These are phyloP conservation scores for Pelargonium australe DNA, from an alignment of 441 rosid species.

Conservation along the genomic window DNA sequence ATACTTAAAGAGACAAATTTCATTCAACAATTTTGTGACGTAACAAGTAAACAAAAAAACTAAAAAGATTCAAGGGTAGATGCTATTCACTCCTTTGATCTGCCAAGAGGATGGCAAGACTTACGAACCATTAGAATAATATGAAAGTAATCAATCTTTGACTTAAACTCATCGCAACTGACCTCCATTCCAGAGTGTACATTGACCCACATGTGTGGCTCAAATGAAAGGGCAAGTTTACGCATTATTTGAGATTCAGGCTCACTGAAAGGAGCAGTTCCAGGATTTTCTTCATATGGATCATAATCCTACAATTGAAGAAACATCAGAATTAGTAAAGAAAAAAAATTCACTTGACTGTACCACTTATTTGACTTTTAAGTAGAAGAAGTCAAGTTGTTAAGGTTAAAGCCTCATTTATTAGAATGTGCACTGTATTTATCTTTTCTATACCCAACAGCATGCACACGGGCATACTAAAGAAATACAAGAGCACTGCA, in stretches of 20 bases:
- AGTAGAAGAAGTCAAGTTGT: not conserved
- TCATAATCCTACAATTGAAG: slow-evolving; percentile 65
- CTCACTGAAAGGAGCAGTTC: slow-evolving; percentile 85
- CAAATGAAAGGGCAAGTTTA: slow-evolving; percentile 83
- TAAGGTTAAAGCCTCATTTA: not conserved
- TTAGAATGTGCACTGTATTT: not conserved
- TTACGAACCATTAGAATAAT: not conserved
- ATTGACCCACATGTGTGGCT: slow-evolving; percentile 92
- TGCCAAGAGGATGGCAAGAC: not conserved
- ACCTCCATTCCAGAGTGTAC: slow-evolving; percentile 99
- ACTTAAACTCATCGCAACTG: slow-evolving; percentile 17
- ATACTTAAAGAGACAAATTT: not conserved
- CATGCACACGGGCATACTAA: too few species aligned
- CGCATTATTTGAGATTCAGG: slow-evolving; percentile 94
- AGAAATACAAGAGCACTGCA: not conserved
- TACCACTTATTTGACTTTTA: not conserved
- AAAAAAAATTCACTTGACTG: not conserved
- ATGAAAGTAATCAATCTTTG: not conserved
- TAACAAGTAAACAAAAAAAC: not conserved
- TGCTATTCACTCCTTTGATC: slow-evolving; percentile 4
- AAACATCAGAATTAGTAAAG: slow-evolving; percentile 19
- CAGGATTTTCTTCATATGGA: slow-evolving; percentile 99
- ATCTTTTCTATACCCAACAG: not conserved
- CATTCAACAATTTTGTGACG: not conserved
- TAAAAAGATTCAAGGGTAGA: not conserved